These are phyloP conservation scores for Beauveria caledonica DNA, from an alignment of 2,329 filamentous ascomycete species.

Conservation along the genomic window DNA sequence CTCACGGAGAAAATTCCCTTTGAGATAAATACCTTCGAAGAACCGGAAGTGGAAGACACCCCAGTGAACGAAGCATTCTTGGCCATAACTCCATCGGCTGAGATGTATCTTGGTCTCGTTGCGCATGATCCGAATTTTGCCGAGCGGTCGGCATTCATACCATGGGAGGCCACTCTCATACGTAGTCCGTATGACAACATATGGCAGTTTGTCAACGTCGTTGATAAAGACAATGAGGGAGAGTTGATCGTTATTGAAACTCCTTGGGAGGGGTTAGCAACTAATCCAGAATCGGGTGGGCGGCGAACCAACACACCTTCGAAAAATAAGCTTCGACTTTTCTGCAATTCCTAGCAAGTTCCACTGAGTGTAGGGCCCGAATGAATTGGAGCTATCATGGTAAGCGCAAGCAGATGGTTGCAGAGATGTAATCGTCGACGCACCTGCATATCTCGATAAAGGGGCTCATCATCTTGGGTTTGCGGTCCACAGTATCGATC, in stretches of 20 bases:
- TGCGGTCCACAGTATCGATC: constrained; percentile 49
- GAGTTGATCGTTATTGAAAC: constrained; percentile 47
- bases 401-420: neutral
- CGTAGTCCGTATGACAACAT: constrained; percentile 38
- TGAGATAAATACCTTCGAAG: constrained; percentile 1
- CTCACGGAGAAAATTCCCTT: too few relatives aligned
- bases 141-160: constrained; percentile 43
- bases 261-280: constrained; percentile 23
- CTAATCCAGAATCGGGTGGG: neutral
- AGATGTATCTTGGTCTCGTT: constrained; percentile 1
- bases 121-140: constrained; percentile 1
- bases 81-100: neutral
- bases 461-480: constrained; percentile 40
- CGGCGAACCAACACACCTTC: constrained; percentile 32
- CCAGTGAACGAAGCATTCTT: neutral
- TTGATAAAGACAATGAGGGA: constrained; percentile 46
- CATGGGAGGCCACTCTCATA: constrained; percentile 29
- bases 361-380: constrained; percentile 37
- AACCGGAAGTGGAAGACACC: constrained; percentile 2
- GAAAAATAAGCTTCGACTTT: constrained; percentile 45
- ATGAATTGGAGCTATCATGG: constrained; percentile 34
- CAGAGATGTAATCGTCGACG: constrained; percentile 6
- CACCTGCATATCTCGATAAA: constrained; percentile 34
- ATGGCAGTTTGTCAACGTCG: constrained; percentile 34
- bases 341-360: constrained; percentile 36